These are phyloP conservation scores for Aspergillus spinulosporus DNA, from an alignment of 2,329 filamentous ascomycete genomes.

Conservation along the genomic window DNA sequence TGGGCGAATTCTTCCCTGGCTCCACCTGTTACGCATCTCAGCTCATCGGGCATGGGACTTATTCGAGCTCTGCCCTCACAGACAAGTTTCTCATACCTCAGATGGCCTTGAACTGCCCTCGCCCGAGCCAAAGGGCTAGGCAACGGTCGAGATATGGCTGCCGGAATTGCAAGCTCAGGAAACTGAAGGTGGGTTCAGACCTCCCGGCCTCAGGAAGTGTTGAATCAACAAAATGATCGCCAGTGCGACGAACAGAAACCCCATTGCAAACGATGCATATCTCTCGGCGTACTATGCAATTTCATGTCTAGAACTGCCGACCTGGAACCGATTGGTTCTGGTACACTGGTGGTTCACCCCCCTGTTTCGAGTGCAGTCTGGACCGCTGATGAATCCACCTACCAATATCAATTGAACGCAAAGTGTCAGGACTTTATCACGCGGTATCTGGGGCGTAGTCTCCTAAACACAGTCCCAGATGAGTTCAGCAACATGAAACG, in stretches of 20 bases:
- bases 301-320: constrained; percentile 40
- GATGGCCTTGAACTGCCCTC: neutral
- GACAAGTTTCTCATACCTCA: neutral
- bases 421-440: constrained; percentile 47
- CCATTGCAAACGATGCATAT: constrained; percentile 45
- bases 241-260: constrained; percentile 53
- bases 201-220: neutral
- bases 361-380: constrained; percentile 37
- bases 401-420: constrained; percentile 39
- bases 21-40: neutral
- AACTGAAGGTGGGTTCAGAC: constrained; percentile 46
- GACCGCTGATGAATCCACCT: constrained; percentile 37
- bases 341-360: constrained; percentile 15
- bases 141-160: constrained; percentile 51
- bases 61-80: no score
- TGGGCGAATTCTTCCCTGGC: no score
- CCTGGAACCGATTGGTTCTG: constrained; percentile 37
- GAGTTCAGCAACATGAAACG: constrained; percentile 38
- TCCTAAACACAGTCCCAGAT: constrained; percentile 34
- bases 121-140: neutral
- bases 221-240: constrained; percentile 2
- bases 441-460: constrained; percentile 42
- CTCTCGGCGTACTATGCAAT: constrained; percentile 51
- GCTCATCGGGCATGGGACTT: no score
- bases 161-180: constrained; percentile 54